phyloP scores from a whole-genome alignment of 2,329 filamentous ascomycete species.

The Hypoxylon sp. region DNA sequence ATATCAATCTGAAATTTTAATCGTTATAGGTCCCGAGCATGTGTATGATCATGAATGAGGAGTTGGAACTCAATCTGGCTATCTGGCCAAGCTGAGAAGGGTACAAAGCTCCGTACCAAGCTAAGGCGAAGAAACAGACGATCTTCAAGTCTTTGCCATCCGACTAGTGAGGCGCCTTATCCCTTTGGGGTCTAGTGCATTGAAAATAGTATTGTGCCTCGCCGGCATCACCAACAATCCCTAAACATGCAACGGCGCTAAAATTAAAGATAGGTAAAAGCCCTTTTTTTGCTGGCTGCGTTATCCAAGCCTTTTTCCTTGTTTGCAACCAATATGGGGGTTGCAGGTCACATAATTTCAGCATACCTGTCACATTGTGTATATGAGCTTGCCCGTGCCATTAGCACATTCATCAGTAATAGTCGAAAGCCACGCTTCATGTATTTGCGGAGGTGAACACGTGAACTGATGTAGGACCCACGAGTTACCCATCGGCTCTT shows the following conservation, averaged over 20 bases:
- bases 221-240: constrained; percentile 41
- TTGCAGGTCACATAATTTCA: background rate
- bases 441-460: constrained; percentile 4
- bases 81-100: constrained; percentile 19
- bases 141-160: constrained; percentile 43
- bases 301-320: constrained; percentile 5
- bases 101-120: constrained; percentile 36
- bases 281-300: constrained; percentile 13
- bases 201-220: constrained; percentile 44
- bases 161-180: constrained; percentile 39
- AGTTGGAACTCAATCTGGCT: constrained; percentile 25
- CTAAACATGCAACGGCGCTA: constrained; percentile 41
- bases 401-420: background rate
- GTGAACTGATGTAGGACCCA: constrained; percentile 7
- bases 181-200: constrained; percentile 45
- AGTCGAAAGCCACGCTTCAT: background rate
- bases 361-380: background rate
- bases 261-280: constrained; percentile 34
- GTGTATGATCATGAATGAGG: constrained; percentile 18
- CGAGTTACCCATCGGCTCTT: constrained; percentile 34
- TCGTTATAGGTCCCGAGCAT: background rate
- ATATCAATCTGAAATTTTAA: background rate
- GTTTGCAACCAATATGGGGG: background rate
- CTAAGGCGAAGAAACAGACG: constrained; percentile 44
- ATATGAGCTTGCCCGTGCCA: background rate